Base-by-base conservation (phyloP, 768 basidiomycete species). In the Clitopilus passeckerianus region DNA sequence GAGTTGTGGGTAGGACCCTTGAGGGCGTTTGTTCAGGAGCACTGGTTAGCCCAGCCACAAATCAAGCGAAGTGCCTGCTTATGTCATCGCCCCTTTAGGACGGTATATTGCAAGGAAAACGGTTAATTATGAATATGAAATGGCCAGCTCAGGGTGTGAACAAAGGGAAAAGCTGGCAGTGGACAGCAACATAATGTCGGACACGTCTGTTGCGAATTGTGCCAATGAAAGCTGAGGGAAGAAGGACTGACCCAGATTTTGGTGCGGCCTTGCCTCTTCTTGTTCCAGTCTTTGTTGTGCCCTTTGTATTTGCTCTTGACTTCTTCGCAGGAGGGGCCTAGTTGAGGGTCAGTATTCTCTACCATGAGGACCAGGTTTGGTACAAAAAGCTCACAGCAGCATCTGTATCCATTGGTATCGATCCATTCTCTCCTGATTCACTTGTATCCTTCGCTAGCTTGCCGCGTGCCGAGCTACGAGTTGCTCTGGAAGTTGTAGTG, bases 401-500 rank as follows among this genome's bases (percentile, higher is more conserved):
- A 12, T 58, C 59, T n/a, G 52, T 72, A 62, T 64, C 72, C 71
- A 66, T 68, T 61, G 50, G 52, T 56, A 59, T 53, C 24, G 61
- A 59, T 58, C 68, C 72, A 62, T 68, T 71, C 23, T 63, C 58
- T 12, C 64, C 62, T 46, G 70, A 62, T 59, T 71, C 72, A 22
- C 61, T 64, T 27, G 61, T 61, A 53, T 73, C 67, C 59, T 67
- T 65, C 37, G 73, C 71, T 60, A 60, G 65, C 59, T 68, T 67
- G 27, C 65, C 67, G 59, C 78, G 78, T 41, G 78, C 66, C 15
- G 82, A 79, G 61, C 76, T 79, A 56, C 75, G 79, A 34, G 79
- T 80, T 34, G 75, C 66, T 69, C 80, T 79, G 65, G 80, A 72
- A 62, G 78, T 70, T 33, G 76, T 61, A 34, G 75, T 46, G 16